These are phyloP conservation scores for Torulaspora gathmanii DNA, from an alignment of 805 yeast species.

Conservation along the genomic window DNA sequence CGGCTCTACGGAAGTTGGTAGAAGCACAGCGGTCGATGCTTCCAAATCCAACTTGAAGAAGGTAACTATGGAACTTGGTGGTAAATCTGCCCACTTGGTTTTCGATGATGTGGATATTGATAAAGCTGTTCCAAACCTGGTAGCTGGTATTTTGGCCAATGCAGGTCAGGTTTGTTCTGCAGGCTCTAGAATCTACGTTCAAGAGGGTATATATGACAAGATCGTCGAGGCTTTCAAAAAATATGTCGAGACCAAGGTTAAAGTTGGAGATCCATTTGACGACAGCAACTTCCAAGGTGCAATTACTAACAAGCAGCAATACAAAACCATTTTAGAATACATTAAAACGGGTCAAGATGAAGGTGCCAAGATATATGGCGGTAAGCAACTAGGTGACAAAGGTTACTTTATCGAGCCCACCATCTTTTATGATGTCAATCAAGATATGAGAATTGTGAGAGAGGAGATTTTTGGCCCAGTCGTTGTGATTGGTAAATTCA, in stretches of 20 bases:
- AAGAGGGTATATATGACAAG: conserved; percentile 64
- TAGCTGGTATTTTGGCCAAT: conserved; percentile 68
- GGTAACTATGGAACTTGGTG: conserved; percentile 78
- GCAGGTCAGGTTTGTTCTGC: conserved; percentile 83
- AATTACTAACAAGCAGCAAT: conserved; percentile 66
- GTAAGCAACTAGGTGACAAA: conserved; percentile 56
- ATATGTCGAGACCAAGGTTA: conserved; percentile 51
- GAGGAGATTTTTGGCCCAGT: conserved; percentile 84
- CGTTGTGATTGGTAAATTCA: conserved; percentile 63
- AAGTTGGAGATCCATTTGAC: conserved; percentile 74
- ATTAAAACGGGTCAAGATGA: conserved; percentile 62
- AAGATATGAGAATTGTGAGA: conserved; percentile 56
- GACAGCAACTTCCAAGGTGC: conserved; percentile 69
- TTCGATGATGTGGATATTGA: conserved; percentile 63
- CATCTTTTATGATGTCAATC: conserved; percentile 61
- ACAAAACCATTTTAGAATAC: conserved; percentile 62
- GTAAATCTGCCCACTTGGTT: conserved; percentile 74
- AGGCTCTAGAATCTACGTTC: conserved; percentile 74
- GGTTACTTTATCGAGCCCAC: conserved; percentile 75
- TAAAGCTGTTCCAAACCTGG: conserved; percentile 46
- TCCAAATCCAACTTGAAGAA: conserved; percentile 71
- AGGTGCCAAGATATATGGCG: conserved; percentile 70
- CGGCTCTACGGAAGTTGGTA: conserved; percentile 76
- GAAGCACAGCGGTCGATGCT: conserved; percentile 62
- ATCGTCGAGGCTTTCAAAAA: conserved; percentile 53